Evolutionary conservation across 805 yeast genomes (phyloP), one percentile per base, ranked within the genome.

Genomic region (Cyberlindnera saturnus): DNA sequence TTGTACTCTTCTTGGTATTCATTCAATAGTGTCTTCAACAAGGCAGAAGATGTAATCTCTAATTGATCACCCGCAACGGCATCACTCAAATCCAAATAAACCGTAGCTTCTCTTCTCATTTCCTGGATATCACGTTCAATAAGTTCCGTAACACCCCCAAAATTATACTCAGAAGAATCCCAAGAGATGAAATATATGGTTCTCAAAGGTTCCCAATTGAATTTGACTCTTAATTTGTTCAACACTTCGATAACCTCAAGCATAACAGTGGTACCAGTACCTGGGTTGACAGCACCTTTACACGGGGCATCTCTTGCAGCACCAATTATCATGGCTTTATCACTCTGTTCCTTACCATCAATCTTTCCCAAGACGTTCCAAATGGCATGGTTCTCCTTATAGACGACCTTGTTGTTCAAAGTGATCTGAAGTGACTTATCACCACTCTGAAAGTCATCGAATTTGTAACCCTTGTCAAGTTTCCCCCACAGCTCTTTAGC

Each of bases 131-230:
- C 73, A 32, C 70, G 65, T 51, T 83, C 86, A 6, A 82, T 70
- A 74, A 90, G 80, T 55, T 84, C 91, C 0, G 89, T 73, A n/a
- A 86, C 72, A 0, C 98, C 98, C 0, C 93, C 96, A 51, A 73
- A 66, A 58, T 89, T 89, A 55, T 83, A 88, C 47, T 81, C 79
- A 0, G 84, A 67, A 1, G 86, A 96, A 54, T 90, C 95, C 67
- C 85, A 88, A 0, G 96, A 86, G 0, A 79, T 78, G 64, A 90
- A 89, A 56, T 82, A 82, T 13, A 90, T 81, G 3, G 90, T 73
- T 60, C 98, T 74, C 33, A 88, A 62, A 0, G 98, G 97, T 37
- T 70, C 67, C 97, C 97, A 90, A 46, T 81, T 78, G 52, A 73
- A 74, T 32, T 79, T 69, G 41, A 77, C 70, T 45, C 76, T 80